Evolutionary conservation across 768 basidiomycete species (phyloP), one percentile per base, ranked within the genome.

Genomic region (Exidia glandulosa): DNA sequence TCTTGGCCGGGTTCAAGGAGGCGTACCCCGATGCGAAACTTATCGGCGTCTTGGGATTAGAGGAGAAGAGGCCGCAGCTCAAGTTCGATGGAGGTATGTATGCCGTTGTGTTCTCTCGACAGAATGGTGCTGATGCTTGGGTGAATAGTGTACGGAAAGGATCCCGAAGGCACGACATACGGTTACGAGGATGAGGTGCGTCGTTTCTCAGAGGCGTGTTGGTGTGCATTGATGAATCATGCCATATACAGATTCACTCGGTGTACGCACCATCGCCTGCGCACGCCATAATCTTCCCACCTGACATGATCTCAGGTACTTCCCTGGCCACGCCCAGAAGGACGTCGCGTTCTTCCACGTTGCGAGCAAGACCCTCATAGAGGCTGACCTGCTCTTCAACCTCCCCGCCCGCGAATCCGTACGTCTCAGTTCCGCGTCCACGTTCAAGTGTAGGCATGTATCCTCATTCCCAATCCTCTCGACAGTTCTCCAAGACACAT

Each of bases 71-170:
- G 19, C 10, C 78, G 52, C 76, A 75, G 2, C 66, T 87, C 32
- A 71, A 73, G 14, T 82, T 86, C 63, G 83, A 88, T 59, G 88
- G 87, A 66, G 76, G 61, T 69, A 67, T 63, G 36, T 37, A 37
- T 19, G 9, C 9, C 36, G 9, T 9, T 10, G 9, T 9, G 10
- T 37, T 19, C 36, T 37, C 19, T 9, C 9, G 9, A 9, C 10
- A 9, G 19, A 9, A 19, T 10, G 10, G 9, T 37, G 9, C 36
- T 37, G 36, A 37, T 10, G 10, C 36, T 19, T 37, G 9, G 36
- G 9, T 37, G 36, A n/a, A n/a, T 19, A 37, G 36, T 37, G 36
- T 37, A 37, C 36, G 9, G 9, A 10, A 19, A 10, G 10, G 36
- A 37, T 19, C 19, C 36, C 10, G 36, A 37, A 9, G 36, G 19